Evolutionary conservation across 1,284 basidiomycete genomes (phyloP).

Genomic region (Malassezia pachydermatis): DNA sequence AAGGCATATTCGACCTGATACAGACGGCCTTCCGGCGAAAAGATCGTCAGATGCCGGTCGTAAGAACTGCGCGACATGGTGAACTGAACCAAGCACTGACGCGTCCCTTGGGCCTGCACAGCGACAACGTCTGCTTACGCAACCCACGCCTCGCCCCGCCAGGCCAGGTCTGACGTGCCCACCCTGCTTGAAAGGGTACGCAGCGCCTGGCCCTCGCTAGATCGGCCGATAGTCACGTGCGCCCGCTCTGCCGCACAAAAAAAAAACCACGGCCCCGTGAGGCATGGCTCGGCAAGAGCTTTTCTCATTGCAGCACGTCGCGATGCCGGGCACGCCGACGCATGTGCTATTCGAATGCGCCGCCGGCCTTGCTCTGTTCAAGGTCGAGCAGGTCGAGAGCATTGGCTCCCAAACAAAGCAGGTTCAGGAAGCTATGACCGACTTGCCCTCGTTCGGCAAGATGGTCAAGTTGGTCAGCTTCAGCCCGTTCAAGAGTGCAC

Average conservation of each 20-base stretch:
- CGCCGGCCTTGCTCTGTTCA: constrained; percentile 88
- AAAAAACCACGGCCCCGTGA: background rate
- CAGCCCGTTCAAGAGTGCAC: constrained; percentile 86
- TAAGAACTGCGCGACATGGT: constrained; percentile 45
- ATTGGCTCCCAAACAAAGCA: constrained; percentile 71
- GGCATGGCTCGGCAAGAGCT: background rate
- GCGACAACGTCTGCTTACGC: too few relatives aligned
- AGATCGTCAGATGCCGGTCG: constrained; percentile 47
- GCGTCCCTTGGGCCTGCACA: constrained; percentile 2
- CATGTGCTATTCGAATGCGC: constrained; percentile 91
- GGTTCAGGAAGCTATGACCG: constrained; percentile 61
- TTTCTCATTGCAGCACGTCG: background rate
- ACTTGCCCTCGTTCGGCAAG: constrained; percentile 82
- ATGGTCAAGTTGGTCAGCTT: constrained; percentile 89
- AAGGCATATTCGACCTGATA: constrained; percentile 67
- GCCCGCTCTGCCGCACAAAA: background rate
- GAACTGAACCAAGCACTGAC: background rate
- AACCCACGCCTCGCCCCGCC: too few relatives aligned
- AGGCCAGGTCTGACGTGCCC: too few relatives aligned
- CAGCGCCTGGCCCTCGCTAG: background rate
- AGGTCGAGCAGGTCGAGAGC: constrained; percentile 77
- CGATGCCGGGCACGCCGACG: constrained; percentile 45
- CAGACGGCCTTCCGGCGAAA: constrained; percentile 45
- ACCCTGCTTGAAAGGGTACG: too few relatives aligned
- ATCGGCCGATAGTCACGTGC: constrained; percentile 15